Conservation (phyloP, 2,329 filamentous ascomycete species). For the Penicillium occitanis region DNA sequence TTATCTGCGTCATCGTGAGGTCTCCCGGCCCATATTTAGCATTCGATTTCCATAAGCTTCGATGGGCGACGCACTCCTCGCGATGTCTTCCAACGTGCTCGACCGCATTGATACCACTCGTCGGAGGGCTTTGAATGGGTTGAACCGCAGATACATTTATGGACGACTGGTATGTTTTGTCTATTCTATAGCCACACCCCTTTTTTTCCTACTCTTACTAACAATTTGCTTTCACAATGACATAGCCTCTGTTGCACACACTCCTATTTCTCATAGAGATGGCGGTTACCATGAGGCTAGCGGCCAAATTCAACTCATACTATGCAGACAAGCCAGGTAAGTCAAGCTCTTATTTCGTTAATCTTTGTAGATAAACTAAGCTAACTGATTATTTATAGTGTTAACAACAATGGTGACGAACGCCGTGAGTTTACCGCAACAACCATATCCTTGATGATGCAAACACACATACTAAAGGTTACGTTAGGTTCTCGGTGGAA, state of each 20-base stretch:
- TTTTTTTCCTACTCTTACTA: neutral
- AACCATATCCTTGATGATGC: neutral
- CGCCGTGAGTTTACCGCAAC: slow-evolving; percentile 58
- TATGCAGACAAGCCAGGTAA: slow-evolving; percentile 85
- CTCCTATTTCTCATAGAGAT: slow-evolving; percentile 86
- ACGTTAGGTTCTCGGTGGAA: slow-evolving; percentile 73
- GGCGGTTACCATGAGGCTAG: slow-evolving; percentile 76
- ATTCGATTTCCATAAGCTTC: slow-evolving; percentile 1
- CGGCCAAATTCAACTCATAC: slow-evolving; percentile 86
- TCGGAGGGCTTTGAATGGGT: slow-evolving; percentile 44
- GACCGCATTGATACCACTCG: slow-evolving; percentile 45
- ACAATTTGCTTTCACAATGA: slow-evolving; percentile 18
- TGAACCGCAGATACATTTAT: slow-evolving; percentile 51
- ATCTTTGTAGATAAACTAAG: neutral
- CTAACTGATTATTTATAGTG: slow-evolving; percentile 51
- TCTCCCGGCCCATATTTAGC: slow-evolving; percentile 17
- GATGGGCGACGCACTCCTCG: neutral
- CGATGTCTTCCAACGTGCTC: slow-evolving; percentile 23
- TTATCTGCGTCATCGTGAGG: slow-evolving; percentile 44
- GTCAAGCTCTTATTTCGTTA: slow-evolving; percentile 27
- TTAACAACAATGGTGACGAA: slow-evolving; percentile 99
- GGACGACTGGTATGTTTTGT: slow-evolving; percentile 40
- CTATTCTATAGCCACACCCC: neutral
- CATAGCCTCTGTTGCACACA: slow-evolving; percentile 80
- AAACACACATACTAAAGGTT: slow-evolving; percentile 5